Percentiles rank a stretch among this genome's conserved stretches.
Evolutionary conservation across 129 eudicot genomes (phyloP).

Genomic region (Ambrosia trifida): DNA sequence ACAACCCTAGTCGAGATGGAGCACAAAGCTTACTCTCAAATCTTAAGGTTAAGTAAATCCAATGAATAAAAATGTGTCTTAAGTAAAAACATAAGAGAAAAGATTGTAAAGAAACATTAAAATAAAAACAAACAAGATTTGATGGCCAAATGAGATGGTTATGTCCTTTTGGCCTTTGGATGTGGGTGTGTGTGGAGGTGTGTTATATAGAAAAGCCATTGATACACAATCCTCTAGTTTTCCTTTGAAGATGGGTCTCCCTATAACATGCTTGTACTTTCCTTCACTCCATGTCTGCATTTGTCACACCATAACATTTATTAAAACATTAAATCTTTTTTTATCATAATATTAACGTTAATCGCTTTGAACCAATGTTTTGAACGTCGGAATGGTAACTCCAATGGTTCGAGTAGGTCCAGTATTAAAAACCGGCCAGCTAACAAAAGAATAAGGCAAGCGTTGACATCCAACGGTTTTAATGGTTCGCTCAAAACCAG

Average conservation of each 20-base stretch:
- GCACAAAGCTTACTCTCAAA: not conserved
- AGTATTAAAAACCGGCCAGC: not conserved
- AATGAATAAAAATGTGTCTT: not conserved
- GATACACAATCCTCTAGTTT: constrained; percentile 48
- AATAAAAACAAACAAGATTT: constrained; percentile 29
- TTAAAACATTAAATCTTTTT: not conserved
- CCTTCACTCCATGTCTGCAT: constrained; percentile 78
- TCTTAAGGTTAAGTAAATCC: not conserved
- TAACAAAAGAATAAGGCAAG: not conserved
- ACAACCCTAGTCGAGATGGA: not conserved
- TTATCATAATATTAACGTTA: not conserved
- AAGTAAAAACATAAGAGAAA: constrained; percentile 19
- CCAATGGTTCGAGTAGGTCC: not conserved
- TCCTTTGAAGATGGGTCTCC: constrained; percentile 62
- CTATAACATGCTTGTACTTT: constrained; percentile 77
- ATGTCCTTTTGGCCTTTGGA: constrained; percentile 8
- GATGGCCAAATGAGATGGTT: constrained; percentile 31
- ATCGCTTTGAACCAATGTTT: not conserved
- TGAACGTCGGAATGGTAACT: not conserved
- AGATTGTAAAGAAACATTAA: constrained; percentile 29
- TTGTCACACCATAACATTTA: constrained; percentile 18
- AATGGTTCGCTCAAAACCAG: no score
- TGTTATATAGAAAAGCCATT: constrained; percentile 71
- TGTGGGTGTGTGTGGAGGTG: constrained; percentile 41
- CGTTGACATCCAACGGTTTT: no score